phyloP scores from a whole-genome alignment of 2,329 filamentous ascomycete species.

The Onygenales sp. region DNA sequence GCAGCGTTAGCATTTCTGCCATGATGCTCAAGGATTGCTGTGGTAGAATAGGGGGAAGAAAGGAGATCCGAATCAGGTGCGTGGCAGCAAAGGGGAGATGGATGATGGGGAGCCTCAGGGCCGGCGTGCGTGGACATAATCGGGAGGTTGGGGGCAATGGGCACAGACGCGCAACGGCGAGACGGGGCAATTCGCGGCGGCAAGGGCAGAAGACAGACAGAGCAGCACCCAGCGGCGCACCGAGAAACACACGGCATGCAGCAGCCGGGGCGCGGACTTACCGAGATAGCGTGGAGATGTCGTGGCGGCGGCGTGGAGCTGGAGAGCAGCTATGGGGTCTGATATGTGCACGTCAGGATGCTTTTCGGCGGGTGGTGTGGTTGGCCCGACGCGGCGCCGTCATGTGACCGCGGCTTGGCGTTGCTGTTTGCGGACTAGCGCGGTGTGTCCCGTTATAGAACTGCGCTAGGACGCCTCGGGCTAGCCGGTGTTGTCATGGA shows the following conservation, averaged over 20 bases:
- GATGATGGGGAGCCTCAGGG: conserved; percentile 12
- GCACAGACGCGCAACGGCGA: not conserved
- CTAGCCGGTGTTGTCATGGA: conserved; percentile 5
- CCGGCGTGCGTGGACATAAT: conserved; percentile 31
- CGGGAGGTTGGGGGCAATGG: conserved; percentile 4
- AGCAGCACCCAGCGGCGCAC: not conserved
- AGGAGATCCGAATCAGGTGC: conserved; percentile 22
- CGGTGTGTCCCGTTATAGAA: not conserved
- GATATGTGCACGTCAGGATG: conserved; percentile 5
- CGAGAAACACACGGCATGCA: not conserved
- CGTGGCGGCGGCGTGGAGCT: not conserved
- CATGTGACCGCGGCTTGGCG: not conserved
- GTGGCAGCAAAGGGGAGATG: conserved; percentile 27
- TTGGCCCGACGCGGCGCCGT: not conserved
- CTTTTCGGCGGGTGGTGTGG: not conserved
- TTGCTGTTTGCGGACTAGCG: not conserved
- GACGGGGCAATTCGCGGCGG: not conserved
- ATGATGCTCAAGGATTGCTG: not conserved
- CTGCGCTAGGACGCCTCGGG: not conserved
- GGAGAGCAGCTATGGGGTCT: not conserved
- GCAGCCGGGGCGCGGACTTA: not conserved
- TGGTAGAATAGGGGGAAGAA: conserved; percentile 1
- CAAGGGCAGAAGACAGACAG: not conserved
- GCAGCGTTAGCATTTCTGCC: not conserved
- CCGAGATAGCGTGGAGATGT: not conserved